Evolutionary conservation across 495 filamentous ascomycete genomes (phyloP).

Genomic region (Penicillium chermesinum): DNA sequence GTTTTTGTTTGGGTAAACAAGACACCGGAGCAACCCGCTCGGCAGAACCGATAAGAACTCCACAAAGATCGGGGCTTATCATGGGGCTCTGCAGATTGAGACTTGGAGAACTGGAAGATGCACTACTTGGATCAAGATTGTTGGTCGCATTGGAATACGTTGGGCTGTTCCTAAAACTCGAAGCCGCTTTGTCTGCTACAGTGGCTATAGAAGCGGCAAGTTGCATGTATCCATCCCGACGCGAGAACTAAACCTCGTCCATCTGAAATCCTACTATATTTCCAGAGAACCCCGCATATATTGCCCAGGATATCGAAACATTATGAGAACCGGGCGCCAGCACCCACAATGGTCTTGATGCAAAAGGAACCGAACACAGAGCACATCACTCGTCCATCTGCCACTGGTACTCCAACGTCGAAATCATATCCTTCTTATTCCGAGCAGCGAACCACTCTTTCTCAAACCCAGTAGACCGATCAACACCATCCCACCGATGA

Average conservation of each 20-base stretch:
- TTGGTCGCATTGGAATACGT: too few relatives aligned
- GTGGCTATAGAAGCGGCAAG: too few relatives aligned
- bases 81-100: background rate
- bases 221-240: background rate
- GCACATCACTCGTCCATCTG: constrained; percentile 93
- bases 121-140: too few relatives aligned
- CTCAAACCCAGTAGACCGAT: constrained; percentile 91
- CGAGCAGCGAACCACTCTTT: constrained; percentile 86
- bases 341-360: too few relatives aligned
- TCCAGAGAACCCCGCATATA: too few relatives aligned
- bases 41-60: constrained; percentile 1
- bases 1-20: constrained; percentile 32
- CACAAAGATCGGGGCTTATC: background rate
- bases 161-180: too few relatives aligned
- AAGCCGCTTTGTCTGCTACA: too few relatives aligned
- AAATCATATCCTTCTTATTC: constrained; percentile 66
- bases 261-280: too few relatives aligned
- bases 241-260: too few relatives aligned
- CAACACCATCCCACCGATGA: constrained; percentile 95
- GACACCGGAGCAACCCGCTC: constrained; percentile 20
- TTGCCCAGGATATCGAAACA: background rate
- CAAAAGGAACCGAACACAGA: too few relatives aligned
- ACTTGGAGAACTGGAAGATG: background rate
- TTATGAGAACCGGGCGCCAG: constrained; percentile 15
- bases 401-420: constrained; percentile 85